Percentiles rank a stretch among this genome's conserved stretches.
Evolutionary conservation across 2,329 filamentous ascomycete genomes (phyloP).

Genomic region (Pochonia chlamydosporia): DNA sequence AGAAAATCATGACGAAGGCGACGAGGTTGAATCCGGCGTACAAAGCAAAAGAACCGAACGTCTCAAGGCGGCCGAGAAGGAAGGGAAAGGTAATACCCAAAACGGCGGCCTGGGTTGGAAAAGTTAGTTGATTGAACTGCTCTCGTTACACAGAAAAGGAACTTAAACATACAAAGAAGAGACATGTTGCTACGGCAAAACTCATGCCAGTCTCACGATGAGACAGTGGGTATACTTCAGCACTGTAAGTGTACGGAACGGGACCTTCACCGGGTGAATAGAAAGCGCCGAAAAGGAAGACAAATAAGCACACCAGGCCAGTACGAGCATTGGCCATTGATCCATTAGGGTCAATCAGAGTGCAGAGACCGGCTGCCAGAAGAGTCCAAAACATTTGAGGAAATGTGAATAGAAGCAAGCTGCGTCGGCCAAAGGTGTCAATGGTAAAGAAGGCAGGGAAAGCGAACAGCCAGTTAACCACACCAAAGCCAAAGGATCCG

Average conservation of each 20-base stretch:
- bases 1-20: slow-evolving; percentile 50
- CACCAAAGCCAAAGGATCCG: slow-evolving; percentile 41
- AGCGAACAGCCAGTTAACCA: slow-evolving; percentile 62
- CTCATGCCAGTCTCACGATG: slow-evolving; percentile 61
- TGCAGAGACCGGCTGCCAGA: slow-evolving; percentile 36
- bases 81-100: slow-evolving; percentile 47
- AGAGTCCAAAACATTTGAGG: slow-evolving; percentile 59
- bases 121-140: background rate
- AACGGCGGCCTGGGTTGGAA: slow-evolving; percentile 34
- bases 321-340: slow-evolving; percentile 35
- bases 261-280: slow-evolving; percentile 61
- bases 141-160: background rate
- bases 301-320: slow-evolving; percentile 52
- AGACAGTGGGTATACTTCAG: slow-evolving; percentile 59
- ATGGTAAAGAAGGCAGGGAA: slow-evolving; percentile 62
- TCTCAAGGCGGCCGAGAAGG: slow-evolving; percentile 30
- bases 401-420: slow-evolving; percentile 59
- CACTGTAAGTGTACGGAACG: slow-evolving; percentile 56
- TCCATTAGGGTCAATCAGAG: slow-evolving; percentile 23
- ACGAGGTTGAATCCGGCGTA: slow-evolving; percentile 52
- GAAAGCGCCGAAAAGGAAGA: slow-evolving; percentile 60
- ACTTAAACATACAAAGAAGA: slow-evolving; percentile 35
- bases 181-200: slow-evolving; percentile 55
- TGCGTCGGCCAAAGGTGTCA: slow-evolving; percentile 59
- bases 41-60: slow-evolving; percentile 37